Evolutionary conservation across 1,139 yeast species (phyloP).

Genomic region (Geotrichum carabidarum): DNA sequence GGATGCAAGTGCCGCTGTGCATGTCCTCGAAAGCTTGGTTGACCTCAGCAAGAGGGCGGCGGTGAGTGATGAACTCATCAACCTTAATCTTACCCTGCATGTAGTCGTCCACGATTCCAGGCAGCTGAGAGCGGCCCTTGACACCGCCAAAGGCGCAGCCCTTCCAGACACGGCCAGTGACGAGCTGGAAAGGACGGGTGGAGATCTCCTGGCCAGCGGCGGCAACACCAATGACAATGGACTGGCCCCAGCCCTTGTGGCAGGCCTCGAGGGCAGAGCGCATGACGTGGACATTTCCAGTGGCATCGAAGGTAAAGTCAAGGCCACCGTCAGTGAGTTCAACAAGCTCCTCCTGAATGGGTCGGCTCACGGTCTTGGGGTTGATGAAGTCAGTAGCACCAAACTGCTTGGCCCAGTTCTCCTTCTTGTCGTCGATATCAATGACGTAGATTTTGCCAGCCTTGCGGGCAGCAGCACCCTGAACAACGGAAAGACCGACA

Average conservation of each 20-base stretch:
- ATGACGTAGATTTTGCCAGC: constrained; percentile 81
- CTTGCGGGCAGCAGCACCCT: constrained; percentile 81
- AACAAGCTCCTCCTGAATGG: constrained; percentile 76
- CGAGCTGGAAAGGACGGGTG: constrained; percentile 97
- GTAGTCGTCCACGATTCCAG: constrained; percentile 83
- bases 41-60: constrained; percentile 69
- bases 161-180: constrained; percentile 97
- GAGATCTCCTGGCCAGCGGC: constrained; percentile 96
- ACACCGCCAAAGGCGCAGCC: constrained; percentile 99
- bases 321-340: constrained; percentile 95
- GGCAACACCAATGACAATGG: constrained; percentile 93
- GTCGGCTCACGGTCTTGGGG: constrained; percentile 67
- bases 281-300: constrained; percentile 94
- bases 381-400: constrained; percentile 96
- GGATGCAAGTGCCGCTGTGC: constrained; percentile 89
- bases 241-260: constrained; percentile 98
- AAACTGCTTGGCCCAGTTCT: constrained; percentile 78
- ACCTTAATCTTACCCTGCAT: constrained; percentile 78
- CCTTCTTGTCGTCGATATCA: constrained; percentile 79
- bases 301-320: constrained; percentile 94
- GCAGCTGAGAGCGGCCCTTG: constrained; percentile 94
- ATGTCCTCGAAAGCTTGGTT: constrained; percentile 90
- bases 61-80: constrained; percentile 91
- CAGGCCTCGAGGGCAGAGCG: constrained; percentile 93
- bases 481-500: constrained; percentile 91